Percentiles rank a stretch among this genome's conserved stretches.
Evolutionary conservation across 257 asterid genomes (phyloP).

Genomic region (Nicotiana undulata): DNA sequence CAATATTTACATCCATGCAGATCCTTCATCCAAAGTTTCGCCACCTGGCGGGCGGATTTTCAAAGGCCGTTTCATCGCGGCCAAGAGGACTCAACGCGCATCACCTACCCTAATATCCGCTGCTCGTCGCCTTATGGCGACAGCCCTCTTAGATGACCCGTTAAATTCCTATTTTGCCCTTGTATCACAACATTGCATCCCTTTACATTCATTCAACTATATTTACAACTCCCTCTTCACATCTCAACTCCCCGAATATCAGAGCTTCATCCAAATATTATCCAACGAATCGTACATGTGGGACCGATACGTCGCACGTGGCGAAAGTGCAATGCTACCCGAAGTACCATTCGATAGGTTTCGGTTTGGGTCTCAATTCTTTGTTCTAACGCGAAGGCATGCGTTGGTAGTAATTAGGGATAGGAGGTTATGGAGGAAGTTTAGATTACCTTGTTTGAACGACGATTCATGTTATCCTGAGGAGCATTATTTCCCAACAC

Average conservation of each 20-base stretch:
- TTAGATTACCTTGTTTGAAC: constrained; percentile 45
- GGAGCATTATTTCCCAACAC: constrained; percentile 78
- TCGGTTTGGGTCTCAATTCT: constrained; percentile 74
- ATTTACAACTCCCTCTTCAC: constrained; percentile 33
- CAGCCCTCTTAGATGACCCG: constrained; percentile 61
- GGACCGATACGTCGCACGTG: constrained; percentile 55
- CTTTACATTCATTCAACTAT: constrained; percentile 51
- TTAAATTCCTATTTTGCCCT: constrained; percentile 56
- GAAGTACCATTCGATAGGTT: constrained; percentile 49
- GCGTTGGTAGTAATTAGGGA: constrained; percentile 49
- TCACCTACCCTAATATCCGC: constrained; percentile 67
- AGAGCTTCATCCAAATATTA: constrained; percentile 62
- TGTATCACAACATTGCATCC: constrained; percentile 59
- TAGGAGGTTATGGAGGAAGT: constrained; percentile 56
- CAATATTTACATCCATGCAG: constrained; percentile 74
- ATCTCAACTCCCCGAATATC: constrained; percentile 7
- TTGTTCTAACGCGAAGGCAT: constrained; percentile 45
- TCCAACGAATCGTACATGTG: constrained; percentile 40
- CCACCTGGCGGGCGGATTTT: constrained; percentile 41
- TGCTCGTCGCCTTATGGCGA: constrained; percentile 69
- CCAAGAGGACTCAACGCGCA: constrained; percentile 46
- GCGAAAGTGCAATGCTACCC: constrained; percentile 49
- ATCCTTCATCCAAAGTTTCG: constrained; percentile 32
- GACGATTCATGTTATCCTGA: constrained; percentile 62
- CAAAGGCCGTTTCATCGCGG: constrained; percentile 37